Evolutionary conservation across 2,329 filamentous ascomycete species (phyloP), one percentile per base, ranked within the genome.

Genomic region (Cryoendolithus antarcticus): DNA sequence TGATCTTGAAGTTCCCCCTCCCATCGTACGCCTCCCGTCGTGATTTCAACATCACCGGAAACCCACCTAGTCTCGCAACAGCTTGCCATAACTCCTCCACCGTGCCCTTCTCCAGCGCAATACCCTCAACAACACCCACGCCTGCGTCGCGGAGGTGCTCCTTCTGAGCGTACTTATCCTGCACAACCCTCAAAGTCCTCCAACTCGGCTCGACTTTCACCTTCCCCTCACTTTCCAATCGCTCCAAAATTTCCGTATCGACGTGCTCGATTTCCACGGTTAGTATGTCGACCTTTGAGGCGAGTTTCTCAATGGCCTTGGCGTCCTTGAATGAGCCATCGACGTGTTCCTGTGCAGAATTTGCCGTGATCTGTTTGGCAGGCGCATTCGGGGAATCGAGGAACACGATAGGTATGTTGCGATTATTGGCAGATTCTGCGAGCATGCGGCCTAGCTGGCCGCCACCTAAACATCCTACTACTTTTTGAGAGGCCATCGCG

Each of bases 231-330:
- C 24, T 27, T 27, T 27, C 24, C 41, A 95, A 77, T 56, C 93
- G 83, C 62, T 94, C 85, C 4, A 95, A 72, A 19, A 91, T 80
- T 38, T 85, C 70, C n/a, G 86, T 91, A 60, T 95, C 77, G 42
- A 95, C 82, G 62, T 95, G 89, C 67, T 96, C 89, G 47, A 94
- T 95, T 62, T 96, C 89, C 9, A 93, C 84, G 0, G 86, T 95
- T 44, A 95, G 68, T 10, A 93, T 75, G 57, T 93, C 84, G 51
- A 79, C 86, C 27, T 70, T 64, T 30, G 72, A 64, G 2, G 89
- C 86, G n/a, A 96, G 70, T 58, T 85, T 71, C 32, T 78, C 75
- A 48, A 96, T 86, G 48, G 83, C 80, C 28, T 75, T 74, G 0
- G 80, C 68, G 49, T 94, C 82, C 58, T 86, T 88, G 71, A 94